Evolutionary conservation across 768 basidiomycete species (phyloP), one percentile per base, ranked within the genome.

Genomic region (Phylloporus arenicola): DNA sequence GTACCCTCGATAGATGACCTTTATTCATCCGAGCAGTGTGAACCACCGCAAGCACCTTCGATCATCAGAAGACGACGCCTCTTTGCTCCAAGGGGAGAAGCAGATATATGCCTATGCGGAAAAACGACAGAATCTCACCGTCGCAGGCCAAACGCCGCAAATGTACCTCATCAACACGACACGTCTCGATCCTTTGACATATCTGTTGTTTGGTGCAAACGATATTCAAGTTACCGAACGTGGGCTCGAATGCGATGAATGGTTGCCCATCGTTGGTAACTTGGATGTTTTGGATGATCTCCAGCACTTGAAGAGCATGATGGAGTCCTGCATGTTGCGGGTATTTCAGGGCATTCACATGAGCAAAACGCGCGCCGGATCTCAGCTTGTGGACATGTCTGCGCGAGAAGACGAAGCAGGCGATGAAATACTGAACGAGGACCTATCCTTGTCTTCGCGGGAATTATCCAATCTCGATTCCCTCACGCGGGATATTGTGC

Each of bases 161-260:
- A 91, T 80, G 44, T 86, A 77, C 65, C 74, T 95, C 19, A 78
- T 92, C 43, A 82, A 78, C 30, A 92, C 91, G 12, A 93, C 91
- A 1, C 83, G 84, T 40, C 71, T 97, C 22, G 92, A 95, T 63
- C 88, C 88, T 9, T 75, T 97, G 75, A 85, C 85, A 5, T 95
- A 93, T 64, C 76, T 95, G 66, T 75, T 97, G 11, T 95, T 97
- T 59, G 94, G 93, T 6, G 92, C 92, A 0, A 82, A 90, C 65
- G 78, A 83, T 44, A 76, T 93, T 27, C 70, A 80, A 52, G 81
- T 87, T 37, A 80, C 80, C 0, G 78, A 82, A 34, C 76, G 79
- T 16, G 90, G 92, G 6, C 65, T 97, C 44, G 84, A 86, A 60
- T 93, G 91, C 61, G 94, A 97, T 61, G 82, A 80, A 39, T 97